Conservation (phyloP, 805 yeast species). For the Candida sithepensis region DNA sequence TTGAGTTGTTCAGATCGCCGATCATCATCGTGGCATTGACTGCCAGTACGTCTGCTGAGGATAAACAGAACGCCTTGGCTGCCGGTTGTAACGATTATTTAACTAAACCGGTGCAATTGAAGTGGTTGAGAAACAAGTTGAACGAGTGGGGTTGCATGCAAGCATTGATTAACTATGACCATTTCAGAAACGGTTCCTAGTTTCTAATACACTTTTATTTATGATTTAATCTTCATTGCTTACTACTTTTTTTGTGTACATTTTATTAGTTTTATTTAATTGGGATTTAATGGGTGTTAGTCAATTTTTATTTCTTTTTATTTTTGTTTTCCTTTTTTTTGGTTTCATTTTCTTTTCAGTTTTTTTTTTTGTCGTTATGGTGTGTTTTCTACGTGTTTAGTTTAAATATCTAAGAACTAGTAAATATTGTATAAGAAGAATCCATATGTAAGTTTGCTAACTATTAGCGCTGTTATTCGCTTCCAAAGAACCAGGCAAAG, state of each 20-base stretch:
- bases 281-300: not conserved
- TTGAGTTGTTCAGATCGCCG: constrained; percentile 74
- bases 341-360: not conserved
- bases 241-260: not conserved
- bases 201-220: not conserved
- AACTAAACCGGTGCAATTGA: constrained; percentile 92
- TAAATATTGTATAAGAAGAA: no score
- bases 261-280: not conserved
- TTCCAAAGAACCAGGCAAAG: constrained; percentile 1
- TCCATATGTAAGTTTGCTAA: no score
- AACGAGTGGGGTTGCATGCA: constrained; percentile 99
- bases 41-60: constrained; percentile 82
- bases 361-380: no score
- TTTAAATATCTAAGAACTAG: no score
- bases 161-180: constrained; percentile 91
- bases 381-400: no score
- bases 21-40: constrained; percentile 98
- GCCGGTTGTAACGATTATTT: constrained; percentile 98
- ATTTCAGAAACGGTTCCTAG: constrained; percentile 57
- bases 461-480: not conserved
- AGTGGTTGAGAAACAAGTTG: constrained; percentile 90
- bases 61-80: constrained; percentile 84
- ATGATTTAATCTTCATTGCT: not conserved
- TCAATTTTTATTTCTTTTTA: not conserved
- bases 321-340: not conserved